phyloP scores from a whole-genome alignment of 495 filamentous ascomycete species.

The Cercophora sp. region DNA sequence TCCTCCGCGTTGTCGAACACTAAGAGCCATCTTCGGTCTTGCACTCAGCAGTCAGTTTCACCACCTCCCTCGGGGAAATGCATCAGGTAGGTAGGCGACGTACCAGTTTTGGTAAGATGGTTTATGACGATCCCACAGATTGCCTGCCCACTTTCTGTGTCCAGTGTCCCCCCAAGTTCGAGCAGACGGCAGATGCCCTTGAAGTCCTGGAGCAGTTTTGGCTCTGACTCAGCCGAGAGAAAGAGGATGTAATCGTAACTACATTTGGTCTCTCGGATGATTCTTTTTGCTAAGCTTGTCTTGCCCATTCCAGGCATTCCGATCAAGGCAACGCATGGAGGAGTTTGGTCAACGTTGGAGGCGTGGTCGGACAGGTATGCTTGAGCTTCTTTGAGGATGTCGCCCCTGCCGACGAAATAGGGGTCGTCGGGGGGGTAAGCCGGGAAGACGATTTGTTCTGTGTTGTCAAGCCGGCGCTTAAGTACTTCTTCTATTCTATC shows the following conservation, averaged over 20 bases:
- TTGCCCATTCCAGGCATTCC: slow-evolving; percentile 1
- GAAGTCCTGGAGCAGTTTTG: slow-evolving; percentile 2
- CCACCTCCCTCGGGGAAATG: too few relatives aligned
- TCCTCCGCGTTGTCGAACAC: slow-evolving; percentile 5
- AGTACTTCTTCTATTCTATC: neutral
- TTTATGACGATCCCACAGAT: neutral
- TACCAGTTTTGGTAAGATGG: neutral
- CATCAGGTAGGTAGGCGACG: neutral
- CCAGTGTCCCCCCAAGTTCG: neutral
- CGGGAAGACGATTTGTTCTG: neutral
- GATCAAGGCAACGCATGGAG: neutral
- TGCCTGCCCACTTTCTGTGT: neutral
- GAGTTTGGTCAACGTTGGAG: neutral
- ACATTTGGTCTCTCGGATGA: neutral
- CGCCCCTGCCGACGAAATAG: neutral
- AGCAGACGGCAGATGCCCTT: neutral
- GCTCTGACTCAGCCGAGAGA: neutral
- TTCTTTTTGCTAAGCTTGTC: neutral
- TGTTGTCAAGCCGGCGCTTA: neutral
- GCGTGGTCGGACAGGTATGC: neutral
- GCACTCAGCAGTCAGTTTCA: neutral
- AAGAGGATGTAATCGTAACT: neutral
- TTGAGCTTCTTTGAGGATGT: neutral
- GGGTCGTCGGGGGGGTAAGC: neutral
- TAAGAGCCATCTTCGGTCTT: neutral